phyloP scores from a whole-genome alignment of 2,329 filamentous ascomycete genomes.

The Nothophoma quercina region DNA sequence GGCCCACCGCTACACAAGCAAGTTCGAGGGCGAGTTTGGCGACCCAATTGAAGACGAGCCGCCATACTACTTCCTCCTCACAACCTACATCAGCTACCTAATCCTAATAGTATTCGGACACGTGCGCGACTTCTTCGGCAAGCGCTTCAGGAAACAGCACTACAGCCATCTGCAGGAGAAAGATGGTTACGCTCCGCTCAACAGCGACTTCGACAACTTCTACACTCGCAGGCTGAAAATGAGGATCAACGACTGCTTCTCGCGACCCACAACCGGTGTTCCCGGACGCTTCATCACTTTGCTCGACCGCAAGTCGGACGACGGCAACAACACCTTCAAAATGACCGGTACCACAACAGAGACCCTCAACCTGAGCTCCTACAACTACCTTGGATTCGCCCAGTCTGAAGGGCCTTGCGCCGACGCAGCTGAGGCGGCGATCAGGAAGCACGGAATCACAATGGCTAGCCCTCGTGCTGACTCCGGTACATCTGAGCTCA shows the following conservation, averaged over 20 bases:
- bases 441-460: conserved; percentile 85
- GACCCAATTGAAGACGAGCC: conserved; percentile 93
- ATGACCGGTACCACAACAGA: conserved; percentile 90
- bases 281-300: conserved; percentile 93
- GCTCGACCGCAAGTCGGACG: conserved; percentile 86
- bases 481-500: conserved; percentile 84
- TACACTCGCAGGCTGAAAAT: conserved; percentile 92
- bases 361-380: conserved; percentile 98
- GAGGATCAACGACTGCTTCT: conserved; percentile 96
- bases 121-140: conserved; percentile 96
- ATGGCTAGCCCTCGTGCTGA: conserved; percentile 83
- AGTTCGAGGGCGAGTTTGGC: conserved; percentile 81
- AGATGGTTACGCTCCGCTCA: conserved; percentile 93
- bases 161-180: conserved; percentile 83
- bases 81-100: conserved; percentile 97
- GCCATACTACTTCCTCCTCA: conserved; percentile 94
- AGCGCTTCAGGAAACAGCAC: conserved; percentile 86
- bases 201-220: conserved; percentile 99
- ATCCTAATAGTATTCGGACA: conserved; percentile 95
- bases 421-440: conserved; percentile 85
- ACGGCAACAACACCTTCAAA: conserved; percentile 90
- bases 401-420: conserved; percentile 97
- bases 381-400: conserved; percentile 98
- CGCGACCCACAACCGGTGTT: conserved; percentile 89
- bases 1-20: conserved; percentile 87